These are phyloP conservation scores for Saitozyma podzolica DNA, from an alignment of 768 basidiomycete genomes.

Conservation along the genomic window DNA sequence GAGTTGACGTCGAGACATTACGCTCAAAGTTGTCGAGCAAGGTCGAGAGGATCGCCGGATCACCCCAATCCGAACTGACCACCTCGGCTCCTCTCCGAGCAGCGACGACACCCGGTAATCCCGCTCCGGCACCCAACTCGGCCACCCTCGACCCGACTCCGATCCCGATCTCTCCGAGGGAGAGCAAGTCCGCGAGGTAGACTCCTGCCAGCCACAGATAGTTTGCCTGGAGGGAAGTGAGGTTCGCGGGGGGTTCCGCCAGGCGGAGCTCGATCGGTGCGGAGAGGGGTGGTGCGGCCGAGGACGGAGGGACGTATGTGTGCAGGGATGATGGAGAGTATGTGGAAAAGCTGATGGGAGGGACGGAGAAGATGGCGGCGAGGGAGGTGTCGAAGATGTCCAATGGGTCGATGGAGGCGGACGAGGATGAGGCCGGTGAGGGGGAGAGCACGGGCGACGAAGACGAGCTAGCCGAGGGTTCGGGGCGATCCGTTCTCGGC, in stretches of 20 bases:
- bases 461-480: too few species aligned
- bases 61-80: constrained; percentile 46
- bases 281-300: background rate
- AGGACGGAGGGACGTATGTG: constrained; percentile 18
- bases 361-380: constrained; percentile 35
- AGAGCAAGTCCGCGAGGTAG: constrained; percentile 43
- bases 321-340: background rate
- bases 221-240: constrained; percentile 45
- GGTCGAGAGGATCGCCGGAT: constrained; percentile 24
- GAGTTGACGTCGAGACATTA: constrained; percentile 23
- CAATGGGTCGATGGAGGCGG: too few species aligned
- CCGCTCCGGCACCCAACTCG: constrained; percentile 49
- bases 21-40: constrained; percentile 6
- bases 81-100: constrained; percentile 18
- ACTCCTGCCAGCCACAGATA: constrained; percentile 46
- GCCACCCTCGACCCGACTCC: constrained; percentile 17
- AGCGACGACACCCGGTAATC: constrained; percentile 41
- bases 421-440: too few species aligned
- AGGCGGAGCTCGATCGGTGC: constrained; percentile 28
- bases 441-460: too few species aligned
- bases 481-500: too few species aligned
- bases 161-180: background rate
- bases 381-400: constrained; percentile 39
- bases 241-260: constrained; percentile 39
- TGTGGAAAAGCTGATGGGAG: constrained; percentile 41